Conservation (phyloP, 805 yeast species). For the Yarrowia deformans region DNA sequence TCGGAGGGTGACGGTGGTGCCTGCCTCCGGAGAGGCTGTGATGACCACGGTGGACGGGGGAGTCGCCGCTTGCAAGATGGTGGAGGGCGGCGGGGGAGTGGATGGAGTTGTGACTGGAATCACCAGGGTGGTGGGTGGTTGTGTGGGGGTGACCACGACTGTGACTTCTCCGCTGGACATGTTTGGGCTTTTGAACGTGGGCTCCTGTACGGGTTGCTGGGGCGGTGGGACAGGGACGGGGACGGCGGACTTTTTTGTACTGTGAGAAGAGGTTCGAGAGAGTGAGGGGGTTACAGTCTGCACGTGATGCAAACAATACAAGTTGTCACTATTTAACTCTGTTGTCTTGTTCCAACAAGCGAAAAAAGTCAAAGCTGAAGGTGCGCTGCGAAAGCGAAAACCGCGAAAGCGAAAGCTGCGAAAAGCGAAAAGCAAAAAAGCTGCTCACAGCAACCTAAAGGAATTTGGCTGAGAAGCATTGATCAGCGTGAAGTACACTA, state of each 20-base stretch:
- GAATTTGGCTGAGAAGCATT: not conserved
- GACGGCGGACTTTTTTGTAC: conserved; percentile 3
- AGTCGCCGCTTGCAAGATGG: not conserved
- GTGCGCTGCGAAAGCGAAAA: not conserved
- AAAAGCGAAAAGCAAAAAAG: not conserved
- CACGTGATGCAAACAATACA: conserved; percentile 35
- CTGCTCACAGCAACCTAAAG: too few species aligned
- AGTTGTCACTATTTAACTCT: not conserved
- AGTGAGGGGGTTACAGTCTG: conserved; percentile 30
- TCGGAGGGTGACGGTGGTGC: not conserved
- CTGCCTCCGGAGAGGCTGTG: not conserved
- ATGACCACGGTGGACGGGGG: not conserved
- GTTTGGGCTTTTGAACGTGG: not conserved
- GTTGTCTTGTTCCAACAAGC: not conserved
- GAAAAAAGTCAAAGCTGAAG: too few species aligned
- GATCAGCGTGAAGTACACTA: too few species aligned
- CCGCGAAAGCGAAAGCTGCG: not conserved
- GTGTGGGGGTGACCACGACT: not conserved
- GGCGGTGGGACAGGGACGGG: not conserved
- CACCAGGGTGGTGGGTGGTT: not conserved
- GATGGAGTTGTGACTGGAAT: not conserved
- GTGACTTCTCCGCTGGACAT: conserved; percentile 6
- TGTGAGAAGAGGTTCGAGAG: not conserved
- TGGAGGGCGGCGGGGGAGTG: not conserved
- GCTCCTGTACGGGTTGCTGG: too few species aligned